Percentiles rank a stretch among this genome's conserved stretches.
Evolutionary conservation across 1,284 basidiomycete genomes (phyloP).

Genomic region (Bjerkandera adusta): DNA sequence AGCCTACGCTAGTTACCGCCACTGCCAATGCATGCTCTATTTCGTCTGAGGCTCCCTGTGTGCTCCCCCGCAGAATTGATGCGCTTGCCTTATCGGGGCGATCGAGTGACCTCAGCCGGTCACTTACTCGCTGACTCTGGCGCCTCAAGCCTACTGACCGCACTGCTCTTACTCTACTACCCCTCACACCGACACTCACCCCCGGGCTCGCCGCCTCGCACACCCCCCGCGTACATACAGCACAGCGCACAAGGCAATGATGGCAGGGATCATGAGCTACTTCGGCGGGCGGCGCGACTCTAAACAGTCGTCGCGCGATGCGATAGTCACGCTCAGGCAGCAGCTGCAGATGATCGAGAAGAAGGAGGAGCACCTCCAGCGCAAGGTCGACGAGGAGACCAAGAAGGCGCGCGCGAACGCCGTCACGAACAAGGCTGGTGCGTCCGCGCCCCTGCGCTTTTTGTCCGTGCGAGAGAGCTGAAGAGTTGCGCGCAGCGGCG

Average conservation of each 20-base stretch:
- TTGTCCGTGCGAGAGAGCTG: background rate
- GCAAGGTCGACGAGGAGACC: conserved; percentile 95
- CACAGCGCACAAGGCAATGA: conserved; percentile 42
- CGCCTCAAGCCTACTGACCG: conserved; percentile 9
- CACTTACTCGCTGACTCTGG: conserved; percentile 7
- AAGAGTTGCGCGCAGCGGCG: conserved; percentile 55
- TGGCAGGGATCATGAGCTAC: conserved; percentile 88
- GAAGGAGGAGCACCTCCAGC: conserved; percentile 97
- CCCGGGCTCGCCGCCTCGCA: conserved; percentile 8
- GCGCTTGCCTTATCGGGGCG: conserved; percentile 30
- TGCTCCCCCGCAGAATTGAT: too few relatives aligned
- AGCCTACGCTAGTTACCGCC: too few relatives aligned
- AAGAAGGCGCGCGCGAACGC: conserved; percentile 93
- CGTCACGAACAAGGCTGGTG: conserved; percentile 91
- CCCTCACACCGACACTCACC: conserved; percentile 11
- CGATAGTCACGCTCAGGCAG: conserved; percentile 84
- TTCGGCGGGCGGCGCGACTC: conserved; percentile 78
- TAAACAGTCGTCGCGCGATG: conserved; percentile 79
- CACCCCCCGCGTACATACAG: background rate
- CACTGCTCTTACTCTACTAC: conserved; percentile 8
- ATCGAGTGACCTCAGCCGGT: conserved; percentile 29
- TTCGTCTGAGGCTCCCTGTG: too few relatives aligned
- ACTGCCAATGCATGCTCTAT: too few relatives aligned
- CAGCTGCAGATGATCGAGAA: conserved; percentile 97
- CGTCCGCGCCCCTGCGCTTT: conserved; percentile 32